Evolutionary conservation across 371 early-diverging fungal genomes (phyloP), one percentile per base, ranked within the genome.

Genomic region (Thermomucor indicae-seudaticae): DNA sequence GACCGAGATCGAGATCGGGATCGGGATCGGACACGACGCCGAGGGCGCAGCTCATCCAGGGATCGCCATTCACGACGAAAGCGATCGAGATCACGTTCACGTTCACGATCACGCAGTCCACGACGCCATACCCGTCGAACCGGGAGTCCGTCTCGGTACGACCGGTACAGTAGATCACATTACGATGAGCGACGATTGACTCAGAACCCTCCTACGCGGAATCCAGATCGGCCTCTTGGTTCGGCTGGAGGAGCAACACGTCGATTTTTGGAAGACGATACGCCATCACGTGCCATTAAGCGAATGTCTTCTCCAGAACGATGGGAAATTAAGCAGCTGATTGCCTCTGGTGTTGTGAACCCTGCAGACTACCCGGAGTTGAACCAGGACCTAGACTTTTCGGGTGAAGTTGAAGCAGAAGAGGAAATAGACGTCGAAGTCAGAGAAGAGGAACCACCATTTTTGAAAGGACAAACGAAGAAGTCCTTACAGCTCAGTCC

Each of bases 381-480:
- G 23, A 90, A 95, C 55, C 93, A 94, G 23, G 49, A 41, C 11
- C 63, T 67, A 43, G 86, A 86, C n/a, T 83, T 85, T 29, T 76
- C 73, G 43, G 88, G 86, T 1, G 79, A 83, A 49, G 89, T 92
- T 50, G 96, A 96, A 44, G 74, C 84, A 10, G 96, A 96, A 62
- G 96, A 96, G 52, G 95, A 96, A 50, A 65, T 97, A 41, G 98
- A 98, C 65, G 93, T 97, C 51, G 98, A 98, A 80, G 80, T 98
- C 23, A 71, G 86, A 23, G 96, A 96, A 40, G 96, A 96, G 39
- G 98, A 97, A 53, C 97, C 98, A 1, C 72, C 86, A 11, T 98
- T 98, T 65, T 70, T 98, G 62, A 81, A 82, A 47, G 98, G 98
- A 3, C 98, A 97, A 56, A 92, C 93, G 0, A 79, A 82, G 30